Percentiles rank a stretch among this genome's conserved stretches.
Evolutionary conservation across 139 green algal species (phyloP).

Genomic region (Picochlorum sp.): DNA sequence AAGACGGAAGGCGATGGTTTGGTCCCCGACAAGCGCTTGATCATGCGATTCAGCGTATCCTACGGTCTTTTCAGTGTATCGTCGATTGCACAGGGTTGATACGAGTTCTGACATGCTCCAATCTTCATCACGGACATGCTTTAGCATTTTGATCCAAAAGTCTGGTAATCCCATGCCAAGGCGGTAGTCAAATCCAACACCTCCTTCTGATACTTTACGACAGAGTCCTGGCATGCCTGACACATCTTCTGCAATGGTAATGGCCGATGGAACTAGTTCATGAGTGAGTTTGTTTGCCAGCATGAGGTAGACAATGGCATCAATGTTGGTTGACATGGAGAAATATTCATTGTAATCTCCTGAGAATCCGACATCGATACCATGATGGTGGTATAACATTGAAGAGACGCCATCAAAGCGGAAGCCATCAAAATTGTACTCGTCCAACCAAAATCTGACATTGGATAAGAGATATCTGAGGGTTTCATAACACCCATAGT

Average conservation of each 20-base stretch:
- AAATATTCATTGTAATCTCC: constrained; percentile 58
- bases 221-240: constrained; percentile 87
- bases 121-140: constrained; percentile 75
- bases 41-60: constrained; percentile 81
- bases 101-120: constrained; percentile 79
- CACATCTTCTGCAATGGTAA: constrained; percentile 92
- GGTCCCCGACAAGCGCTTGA: constrained; percentile 76
- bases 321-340: constrained; percentile 71
- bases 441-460: constrained; percentile 89
- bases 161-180: constrained; percentile 92
- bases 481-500: constrained; percentile 78
- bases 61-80: constrained; percentile 72
- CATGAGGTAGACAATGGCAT: constrained; percentile 95
- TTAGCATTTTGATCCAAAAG: constrained; percentile 68
- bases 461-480: constrained; percentile 92
- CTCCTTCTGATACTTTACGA: constrained; percentile 74
- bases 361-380: constrained; percentile 75
- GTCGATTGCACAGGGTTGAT: constrained; percentile 74
- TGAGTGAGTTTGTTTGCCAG: constrained; percentile 85
- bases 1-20: constrained; percentile 48
- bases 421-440: constrained; percentile 92
- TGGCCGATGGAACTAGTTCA: constrained; percentile 45
- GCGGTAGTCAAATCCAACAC: constrained; percentile 86
- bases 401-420: constrained; percentile 92
- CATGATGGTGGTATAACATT: constrained; percentile 98